Evolutionary conservation across 2,329 filamentous ascomycete genomes (phyloP), one percentile per base, ranked within the genome.

Genomic region (Aspergillus arachidicola): DNA sequence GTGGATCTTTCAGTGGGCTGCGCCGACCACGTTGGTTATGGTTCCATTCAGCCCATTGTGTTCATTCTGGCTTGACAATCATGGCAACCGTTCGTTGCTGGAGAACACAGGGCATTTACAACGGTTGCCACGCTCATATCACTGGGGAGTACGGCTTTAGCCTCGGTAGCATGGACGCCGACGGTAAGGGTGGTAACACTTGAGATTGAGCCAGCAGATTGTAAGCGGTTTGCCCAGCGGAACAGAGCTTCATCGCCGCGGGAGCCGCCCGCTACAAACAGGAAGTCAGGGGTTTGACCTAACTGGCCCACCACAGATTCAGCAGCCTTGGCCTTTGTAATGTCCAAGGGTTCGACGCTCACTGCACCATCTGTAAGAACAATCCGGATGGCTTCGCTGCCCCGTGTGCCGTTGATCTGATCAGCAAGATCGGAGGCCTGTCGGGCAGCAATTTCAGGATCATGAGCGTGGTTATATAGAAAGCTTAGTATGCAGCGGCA

Each of bases 361-460:
- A 98, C 89, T 45, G 88, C 89, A 48, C 91, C 87, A 61, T 93
- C 89, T n/a, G 92, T 83, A 4, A 91, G 90, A 26, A 96, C 87
- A 19, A 94, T 93, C 69, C 92, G 92, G 21, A 97, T 91, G 50
- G 88, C 86, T 76, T 95, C 91, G 62, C 86, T 86, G 72, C 93
- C 91, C 73, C 92, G 95, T 0, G 92, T 91, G 72, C 96, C 93
- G 75, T 97, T 97, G 82, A 97, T 94, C 72, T 97, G 94, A 67
- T 92, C 93, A 0, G 92, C 92, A 72, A 93, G 94, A 72, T 97
- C 94, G 38, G 90, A 91, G 0, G 93, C 93, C 71, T 93, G 91
- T n/a, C 92, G 88, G 64, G 87, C 84, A 0, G 94, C 93, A 34
- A 87, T 85, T 63, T 92, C 88, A 61, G 86, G 86, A 73, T 97